Conservation (phyloP, 2,329 filamentous ascomycete species). For the Ilyonectria destructans region DNA sequence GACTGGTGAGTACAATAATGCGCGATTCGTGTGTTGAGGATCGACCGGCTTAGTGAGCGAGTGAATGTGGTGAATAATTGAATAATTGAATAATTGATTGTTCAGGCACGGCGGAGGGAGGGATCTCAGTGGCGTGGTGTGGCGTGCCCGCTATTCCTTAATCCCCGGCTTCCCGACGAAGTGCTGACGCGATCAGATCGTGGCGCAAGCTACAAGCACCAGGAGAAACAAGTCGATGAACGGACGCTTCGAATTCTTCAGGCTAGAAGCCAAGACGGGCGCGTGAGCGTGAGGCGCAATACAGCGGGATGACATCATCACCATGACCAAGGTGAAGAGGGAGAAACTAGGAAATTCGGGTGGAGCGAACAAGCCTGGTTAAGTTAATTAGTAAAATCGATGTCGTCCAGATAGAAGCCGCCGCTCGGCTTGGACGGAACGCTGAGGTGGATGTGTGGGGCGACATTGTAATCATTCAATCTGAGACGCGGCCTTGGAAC, state of each 20-base stretch:
- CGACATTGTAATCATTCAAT: neutral
- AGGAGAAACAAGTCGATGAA: neutral
- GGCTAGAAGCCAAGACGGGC: neutral
- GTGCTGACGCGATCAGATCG: conserved; percentile 1
- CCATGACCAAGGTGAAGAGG: neutral
- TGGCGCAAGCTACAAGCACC: neutral
- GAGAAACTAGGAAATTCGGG: neutral
- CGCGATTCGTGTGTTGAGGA: neutral
- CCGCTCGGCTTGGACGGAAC: conserved; percentile 8
- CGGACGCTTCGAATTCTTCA: no score
- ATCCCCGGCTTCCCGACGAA: neutral
- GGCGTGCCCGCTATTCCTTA: conserved; percentile 2
- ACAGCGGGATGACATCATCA: neutral
- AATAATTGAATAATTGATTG: no score
- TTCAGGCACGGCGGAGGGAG: neutral
- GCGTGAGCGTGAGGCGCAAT: neutral
- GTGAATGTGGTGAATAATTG: neutral
- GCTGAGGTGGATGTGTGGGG: conserved; percentile 1
- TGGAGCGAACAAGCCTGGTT: neutral
- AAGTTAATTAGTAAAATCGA: neutral
- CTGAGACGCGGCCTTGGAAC: neutral
- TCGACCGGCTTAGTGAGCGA: neutral
- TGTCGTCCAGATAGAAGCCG: neutral
- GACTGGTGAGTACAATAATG: neutral
- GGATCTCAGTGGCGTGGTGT: neutral